Evolutionary conservation across 306 rosid species (phyloP).

Genomic region (Begonia fuchsioides): DNA sequence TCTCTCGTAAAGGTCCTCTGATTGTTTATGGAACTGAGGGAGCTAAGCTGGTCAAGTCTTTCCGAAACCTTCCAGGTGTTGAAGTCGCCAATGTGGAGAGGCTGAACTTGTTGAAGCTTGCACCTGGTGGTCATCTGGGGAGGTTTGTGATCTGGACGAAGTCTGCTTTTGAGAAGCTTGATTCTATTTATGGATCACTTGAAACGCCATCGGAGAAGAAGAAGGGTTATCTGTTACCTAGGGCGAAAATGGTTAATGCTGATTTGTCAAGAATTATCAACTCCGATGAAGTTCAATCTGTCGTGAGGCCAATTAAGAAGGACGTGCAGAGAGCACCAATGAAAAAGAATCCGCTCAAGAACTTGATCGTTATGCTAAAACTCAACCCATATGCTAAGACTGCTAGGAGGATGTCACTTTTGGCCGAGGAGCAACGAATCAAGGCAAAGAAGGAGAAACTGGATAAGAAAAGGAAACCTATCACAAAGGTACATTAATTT

Average conservation of each 20-base stretch:
- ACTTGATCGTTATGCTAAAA: not conserved
- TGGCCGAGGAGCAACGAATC: not conserved
- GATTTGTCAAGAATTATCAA: not conserved
- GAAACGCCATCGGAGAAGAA: not conserved
- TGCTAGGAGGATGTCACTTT: not conserved
- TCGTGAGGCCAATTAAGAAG: not conserved
- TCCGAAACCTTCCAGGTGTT: not conserved
- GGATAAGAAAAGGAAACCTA: not conserved
- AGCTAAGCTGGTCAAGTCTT: not conserved
- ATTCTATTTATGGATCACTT: not conserved
- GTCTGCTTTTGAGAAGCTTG: constrained; percentile 1
- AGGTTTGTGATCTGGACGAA: constrained; percentile 1
- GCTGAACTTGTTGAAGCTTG: not conserved
- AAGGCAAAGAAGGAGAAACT: not conserved
- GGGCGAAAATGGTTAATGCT: not conserved
- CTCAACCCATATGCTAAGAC: not conserved
- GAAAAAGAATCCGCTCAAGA: constrained; percentile 1
- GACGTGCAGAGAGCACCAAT: not conserved
- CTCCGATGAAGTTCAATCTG: constrained; percentile 1
- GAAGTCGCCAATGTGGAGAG: not conserved
- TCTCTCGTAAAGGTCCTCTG: constrained; percentile 1
- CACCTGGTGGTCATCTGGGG: not conserved
- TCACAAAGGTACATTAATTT: not conserved
- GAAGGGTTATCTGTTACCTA: not conserved
- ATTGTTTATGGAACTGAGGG: constrained; percentile 1